phyloP scores from a whole-genome alignment of 106 monocot genomes.

The Gastrodia elata region DNA sequence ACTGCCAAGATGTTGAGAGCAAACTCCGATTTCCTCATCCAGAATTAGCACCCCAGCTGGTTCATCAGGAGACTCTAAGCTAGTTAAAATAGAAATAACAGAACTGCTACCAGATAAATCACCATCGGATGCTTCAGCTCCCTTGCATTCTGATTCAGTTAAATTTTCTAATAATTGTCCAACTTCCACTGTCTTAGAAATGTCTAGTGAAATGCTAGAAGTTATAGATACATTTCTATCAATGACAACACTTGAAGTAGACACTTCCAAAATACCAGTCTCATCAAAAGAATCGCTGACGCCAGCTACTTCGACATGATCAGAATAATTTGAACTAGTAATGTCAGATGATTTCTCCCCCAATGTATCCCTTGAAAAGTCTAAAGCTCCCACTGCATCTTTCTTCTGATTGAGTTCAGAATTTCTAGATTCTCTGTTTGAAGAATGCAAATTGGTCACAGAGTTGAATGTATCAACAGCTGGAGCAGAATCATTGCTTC shows the following conservation, averaged over 20 bases:
- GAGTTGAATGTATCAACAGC: conserved; percentile 10
- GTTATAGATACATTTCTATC: background rate
- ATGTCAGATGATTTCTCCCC: conserved; percentile 11
- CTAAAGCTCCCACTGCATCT: background rate
- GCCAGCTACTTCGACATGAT: background rate
- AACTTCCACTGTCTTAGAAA: conserved; percentile 1
- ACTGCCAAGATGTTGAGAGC: background rate
- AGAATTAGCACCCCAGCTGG: background rate
- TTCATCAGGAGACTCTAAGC: conserved; percentile 9
- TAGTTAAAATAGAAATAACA: conserved; percentile 1
- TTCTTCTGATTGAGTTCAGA: conserved; percentile 1
- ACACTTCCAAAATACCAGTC: conserved; percentile 6
- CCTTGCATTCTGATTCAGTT: conserved; percentile 2
- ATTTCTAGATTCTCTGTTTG: conserved; percentile 7
- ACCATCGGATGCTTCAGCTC: conserved; percentile 1
- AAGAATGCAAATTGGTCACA: conserved; percentile 8
- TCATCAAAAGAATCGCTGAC: background rate
- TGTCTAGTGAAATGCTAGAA: conserved; percentile 6
- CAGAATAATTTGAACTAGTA: background rate
- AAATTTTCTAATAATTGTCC: conserved; percentile 9
- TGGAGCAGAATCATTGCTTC: background rate
- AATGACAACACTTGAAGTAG: conserved; percentile 9
- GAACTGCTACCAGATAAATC: conserved; percentile 3
- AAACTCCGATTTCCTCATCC: conserved; percentile 1
- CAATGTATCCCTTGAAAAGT: conserved; percentile 6